Evolutionary conservation across 148 eudicot genomes (phyloP).

Genomic region (Cornus controversa): DNA sequence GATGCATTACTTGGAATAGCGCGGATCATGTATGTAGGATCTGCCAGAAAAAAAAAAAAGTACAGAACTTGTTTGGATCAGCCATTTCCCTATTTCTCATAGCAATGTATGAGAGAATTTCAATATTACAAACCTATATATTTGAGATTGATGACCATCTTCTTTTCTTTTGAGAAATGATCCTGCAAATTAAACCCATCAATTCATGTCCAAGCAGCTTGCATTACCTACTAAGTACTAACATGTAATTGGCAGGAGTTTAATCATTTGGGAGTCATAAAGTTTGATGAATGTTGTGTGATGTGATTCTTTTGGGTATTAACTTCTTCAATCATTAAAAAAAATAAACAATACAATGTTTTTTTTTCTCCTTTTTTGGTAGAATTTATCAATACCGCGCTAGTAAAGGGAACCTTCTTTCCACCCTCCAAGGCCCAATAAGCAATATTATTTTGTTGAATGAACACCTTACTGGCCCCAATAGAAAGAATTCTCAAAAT

Average conservation of each 20-base stretch:
- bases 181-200: constrained; percentile 45
- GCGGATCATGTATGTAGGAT: constrained; percentile 96
- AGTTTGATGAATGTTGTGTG: not conserved
- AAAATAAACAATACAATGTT: not conserved
- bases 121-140: constrained; percentile 66
- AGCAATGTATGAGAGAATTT: not conserved
- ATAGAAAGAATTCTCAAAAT: too few species aligned
- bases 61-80: not conserved
- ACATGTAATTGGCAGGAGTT: not conserved
- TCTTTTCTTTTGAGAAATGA: constrained; percentile 48
- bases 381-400: too few species aligned
- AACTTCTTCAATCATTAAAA: not conserved
- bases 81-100: not conserved
- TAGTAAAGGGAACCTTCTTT: too few species aligned
- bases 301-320: not conserved
- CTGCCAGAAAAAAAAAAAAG: constrained; percentile 32
- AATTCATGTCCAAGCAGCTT: not conserved
- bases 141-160: constrained; percentile 72
- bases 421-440: too few species aligned
- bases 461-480: too few species aligned
- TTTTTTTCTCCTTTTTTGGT: too few species aligned
- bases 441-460: too few species aligned
- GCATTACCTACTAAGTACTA: not conserved
- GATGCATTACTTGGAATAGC: constrained; percentile 89
- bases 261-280: not conserved